Evolutionary conservation across 2,329 filamentous ascomycete genomes (phyloP).

Genomic region (Trichoderma guizhouense): DNA sequence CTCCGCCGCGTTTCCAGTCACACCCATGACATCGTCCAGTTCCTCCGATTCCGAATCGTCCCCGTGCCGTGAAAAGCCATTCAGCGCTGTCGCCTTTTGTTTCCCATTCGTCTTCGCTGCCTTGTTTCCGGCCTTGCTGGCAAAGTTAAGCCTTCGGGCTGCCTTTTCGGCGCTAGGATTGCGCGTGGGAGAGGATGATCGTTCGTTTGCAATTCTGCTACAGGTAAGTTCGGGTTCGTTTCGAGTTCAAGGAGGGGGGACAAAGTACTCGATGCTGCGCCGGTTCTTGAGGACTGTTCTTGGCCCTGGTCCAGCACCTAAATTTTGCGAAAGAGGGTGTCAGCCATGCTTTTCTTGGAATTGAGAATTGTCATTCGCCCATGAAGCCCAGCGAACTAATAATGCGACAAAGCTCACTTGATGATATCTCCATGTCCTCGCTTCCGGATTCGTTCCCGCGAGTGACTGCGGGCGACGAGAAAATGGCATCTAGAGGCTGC

Average conservation of each 20-base stretch:
- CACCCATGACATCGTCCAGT: constrained; percentile 24
- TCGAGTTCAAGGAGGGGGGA: constrained; percentile 52
- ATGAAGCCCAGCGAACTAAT: neutral
- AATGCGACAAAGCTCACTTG: constrained; percentile 37
- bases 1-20: constrained; percentile 32
- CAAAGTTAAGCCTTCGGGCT: constrained; percentile 54
- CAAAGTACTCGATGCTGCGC: constrained; percentile 47
- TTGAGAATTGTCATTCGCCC: neutral
- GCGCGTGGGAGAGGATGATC: constrained; percentile 48
- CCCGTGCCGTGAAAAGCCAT: constrained; percentile 29
- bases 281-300: constrained; percentile 50
- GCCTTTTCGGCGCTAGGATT: constrained; percentile 35
- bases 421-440: constrained; percentile 53
- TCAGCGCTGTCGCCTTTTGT: constrained; percentile 17
- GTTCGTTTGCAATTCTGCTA: constrained; percentile 31
- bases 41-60: constrained; percentile 27
- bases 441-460: constrained; percentile 34
- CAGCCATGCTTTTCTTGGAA: neutral
- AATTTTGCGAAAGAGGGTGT: neutral
- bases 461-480: constrained; percentile 73
- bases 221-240: constrained; percentile 51
- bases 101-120: constrained; percentile 28
- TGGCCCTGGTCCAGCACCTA: constrained; percentile 53
- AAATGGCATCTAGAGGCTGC: constrained; percentile 81
- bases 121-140: constrained; percentile 23